Evolutionary conservation across 1,139 yeast species (phyloP), one percentile per base, ranked within the genome.

Genomic region (Zhuliangozyma blackwelliae): DNA sequence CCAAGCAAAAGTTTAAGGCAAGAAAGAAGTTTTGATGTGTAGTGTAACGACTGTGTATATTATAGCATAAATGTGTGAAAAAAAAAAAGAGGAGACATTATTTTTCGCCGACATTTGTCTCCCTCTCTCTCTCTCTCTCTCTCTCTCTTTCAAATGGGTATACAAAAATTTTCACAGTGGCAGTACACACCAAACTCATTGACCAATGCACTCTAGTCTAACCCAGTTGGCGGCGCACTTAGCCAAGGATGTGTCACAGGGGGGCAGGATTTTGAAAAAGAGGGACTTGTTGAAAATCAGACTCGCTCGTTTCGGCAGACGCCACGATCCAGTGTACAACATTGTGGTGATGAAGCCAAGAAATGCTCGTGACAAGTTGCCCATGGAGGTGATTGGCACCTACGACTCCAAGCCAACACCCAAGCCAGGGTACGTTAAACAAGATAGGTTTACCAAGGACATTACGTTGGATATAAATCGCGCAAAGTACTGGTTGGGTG

Each of bases 401-500:
- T 92, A 88, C 57, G 80, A 89, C 57, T 96, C 99, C 19, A 68
- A 77, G 22, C 86, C 97, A 6, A 71, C 75, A 38, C 86, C 95
- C 16, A 68, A 75, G 46, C 88, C 94, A 19, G 28, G 31, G 10
- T 32, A 32, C 12, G 39, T 34, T 25, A 32, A 34, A 8, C 29
- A 22, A 6, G 23, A 25, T 13, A 32, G 25, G 28, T 36, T 33
- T 8, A 72, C 75, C 38, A 92, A 92, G 57, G 89, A 89, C 49
- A 77, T 92, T 29, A 76, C 79, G 48, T 68, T 92, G 33, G 97
- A 92, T 57, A 88, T 92, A 55, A 80, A 81, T 47, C 78, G 97
- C 49, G 79, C 96, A n/a, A 88, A 88, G 60, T 94, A 92, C 63
- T 92, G 99, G 99, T 67, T 92, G 32, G 96, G 97, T 54, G 96